Evolutionary conservation across 2,329 filamentous ascomycete genomes (phyloP).

Genomic region (Botrytis fabae): DNA sequence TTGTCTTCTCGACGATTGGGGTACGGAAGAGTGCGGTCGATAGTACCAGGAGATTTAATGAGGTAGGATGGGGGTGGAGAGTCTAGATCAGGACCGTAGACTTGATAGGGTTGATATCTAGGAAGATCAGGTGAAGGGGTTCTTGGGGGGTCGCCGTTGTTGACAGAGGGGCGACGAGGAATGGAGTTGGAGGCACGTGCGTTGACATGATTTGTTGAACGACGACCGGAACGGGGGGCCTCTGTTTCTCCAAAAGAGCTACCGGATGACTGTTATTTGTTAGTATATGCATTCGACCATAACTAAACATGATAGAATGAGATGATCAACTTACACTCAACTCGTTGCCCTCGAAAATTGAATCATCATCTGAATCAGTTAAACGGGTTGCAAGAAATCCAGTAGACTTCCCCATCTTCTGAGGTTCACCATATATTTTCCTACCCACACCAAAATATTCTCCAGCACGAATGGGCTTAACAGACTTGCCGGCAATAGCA

Average conservation of each 20-base stretch:
- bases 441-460: background rate
- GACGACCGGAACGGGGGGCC: background rate
- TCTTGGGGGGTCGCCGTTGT: background rate
- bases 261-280: background rate
- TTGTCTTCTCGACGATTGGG: background rate
- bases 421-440: background rate
- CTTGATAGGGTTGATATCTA: background rate
- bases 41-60: background rate
- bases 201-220: background rate
- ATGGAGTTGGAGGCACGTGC: no score
- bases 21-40: background rate
- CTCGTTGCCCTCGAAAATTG: background rate
- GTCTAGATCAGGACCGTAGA: background rate
- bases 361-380: background rate
- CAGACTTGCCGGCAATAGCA: background rate
- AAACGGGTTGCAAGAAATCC: no score
- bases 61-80: conserved; percentile 13
- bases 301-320: background rate
- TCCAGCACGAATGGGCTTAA: no score
- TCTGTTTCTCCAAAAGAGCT: background rate
- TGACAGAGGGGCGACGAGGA: background rate
- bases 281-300: background rate
- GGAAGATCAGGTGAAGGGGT: background rate
- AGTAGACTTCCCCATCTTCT: background rate
- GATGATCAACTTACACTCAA: background rate